Base-by-base conservation (phyloP, 2,329 filamentous ascomycete species). In the Daldinia sp. region DNA sequence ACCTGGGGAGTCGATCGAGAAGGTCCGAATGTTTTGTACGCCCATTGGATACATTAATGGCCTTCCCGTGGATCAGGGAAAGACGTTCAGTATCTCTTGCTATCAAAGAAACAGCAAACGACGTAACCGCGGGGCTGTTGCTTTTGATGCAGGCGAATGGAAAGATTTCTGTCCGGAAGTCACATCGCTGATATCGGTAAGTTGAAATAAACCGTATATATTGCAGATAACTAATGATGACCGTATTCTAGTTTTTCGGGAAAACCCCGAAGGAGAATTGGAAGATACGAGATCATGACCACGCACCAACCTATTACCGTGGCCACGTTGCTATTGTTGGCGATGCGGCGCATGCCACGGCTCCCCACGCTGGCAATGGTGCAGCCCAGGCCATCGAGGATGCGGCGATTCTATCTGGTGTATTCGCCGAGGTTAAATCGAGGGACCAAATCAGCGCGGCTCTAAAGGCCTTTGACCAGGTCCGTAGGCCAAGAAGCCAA, bases 351-450 rank as follows among this genome's bases (percentile, higher is more conserved):
- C 64, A 67, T 32, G 64, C 64, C 2, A 64, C 62, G 3, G 53
- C 17, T 3, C 62, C 64, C 7, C 61, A 67, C n/a, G 64, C 64
- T 2, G 64, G 62, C 3, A 65, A 67, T 15, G 64, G 64, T 17
- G 64, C 64, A 2, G 64, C 64, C 7, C 62, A 67, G 47, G 65
- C 65, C 4, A 65, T 67, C 27, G 65, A 67, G 29, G 65, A 65
- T 48, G 55, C 54, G 10, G 51, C 65, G 10, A 45, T 65, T 8
- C 62, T 67, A 5, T 49, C 39, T 3, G 39, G 39, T 4, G 21
- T 45, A 5, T 45, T 45, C 4, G 21, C 21, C 2, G 39, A 15
- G 13, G 39, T 45, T 13, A 45, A 45, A 7, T 45, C 39, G 6
- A 45, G 15, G 27, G 39, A 45, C 10, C 1, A 45, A 4, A 45